Conservation (phyloP, 345 rosid species). For the Noccaea bulbosa region DNA sequence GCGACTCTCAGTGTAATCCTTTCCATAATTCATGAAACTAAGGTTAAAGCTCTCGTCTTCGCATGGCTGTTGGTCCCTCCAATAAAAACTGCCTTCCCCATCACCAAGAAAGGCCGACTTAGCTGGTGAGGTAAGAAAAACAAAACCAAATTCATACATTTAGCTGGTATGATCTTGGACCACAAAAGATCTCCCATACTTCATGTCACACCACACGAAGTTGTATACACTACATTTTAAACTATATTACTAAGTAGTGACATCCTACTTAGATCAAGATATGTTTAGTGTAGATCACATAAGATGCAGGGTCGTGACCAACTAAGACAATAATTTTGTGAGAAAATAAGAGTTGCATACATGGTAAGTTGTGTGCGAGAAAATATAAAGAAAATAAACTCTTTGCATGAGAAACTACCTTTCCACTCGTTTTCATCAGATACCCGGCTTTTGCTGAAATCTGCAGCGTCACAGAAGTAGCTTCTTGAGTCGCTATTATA, state of each 20-base stretch:
- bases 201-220: constrained; percentile 26
- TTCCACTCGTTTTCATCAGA: constrained; percentile 48
- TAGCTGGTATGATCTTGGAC: constrained; percentile 9
- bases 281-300: constrained; percentile 1
- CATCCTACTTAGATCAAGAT: constrained; percentile 24
- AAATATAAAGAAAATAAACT: background rate
- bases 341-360: constrained; percentile 24
- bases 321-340: background rate
- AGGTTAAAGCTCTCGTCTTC: constrained; percentile 42
- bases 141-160: constrained; percentile 22
- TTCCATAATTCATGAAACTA: constrained; percentile 45
- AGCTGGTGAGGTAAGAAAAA: constrained; percentile 39
- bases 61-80: constrained; percentile 50
- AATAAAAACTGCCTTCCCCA: constrained; percentile 40
- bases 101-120: constrained; percentile 46
- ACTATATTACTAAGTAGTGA: constrained; percentile 26
- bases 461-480: constrained; percentile 39
- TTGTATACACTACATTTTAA: constrained; percentile 10
- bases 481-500: constrained; percentile 43
- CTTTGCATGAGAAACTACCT: constrained; percentile 48
- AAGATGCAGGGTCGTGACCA: constrained; percentile 22
- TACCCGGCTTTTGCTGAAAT: constrained; percentile 32
- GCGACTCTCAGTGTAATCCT: constrained; percentile 44
- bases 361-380: constrained; percentile 26
- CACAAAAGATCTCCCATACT: constrained; percentile 22